Base-by-base conservation (phyloP, 192 early-diverging fungal genomes). In the Coemansia sp. region DNA sequence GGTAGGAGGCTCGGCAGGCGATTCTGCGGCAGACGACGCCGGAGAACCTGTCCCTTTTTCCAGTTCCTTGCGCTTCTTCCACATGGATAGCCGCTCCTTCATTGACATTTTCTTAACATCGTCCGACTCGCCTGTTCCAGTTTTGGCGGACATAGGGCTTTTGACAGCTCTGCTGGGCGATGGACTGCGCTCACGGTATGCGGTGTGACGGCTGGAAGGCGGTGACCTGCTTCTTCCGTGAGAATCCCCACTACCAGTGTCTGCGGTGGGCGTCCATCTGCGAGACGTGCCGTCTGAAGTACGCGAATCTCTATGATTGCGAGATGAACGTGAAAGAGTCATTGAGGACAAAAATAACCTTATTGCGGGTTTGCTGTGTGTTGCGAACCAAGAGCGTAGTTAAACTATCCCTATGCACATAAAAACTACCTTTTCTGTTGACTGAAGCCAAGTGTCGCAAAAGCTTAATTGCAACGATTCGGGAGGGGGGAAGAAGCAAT, bases 51-150 rank as follows among this genome's bases (percentile, higher is more conserved):
- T 11, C 36, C 61, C 17, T 48, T 63, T 68, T 22, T 58, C 62
- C 61, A 73, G 66, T 60, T 86, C 86, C 60, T 85, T 84, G 67
- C 91, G 87, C 66, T 85, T 86, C 54, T 87, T 74, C 93, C 93
- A 97, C 75, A 90, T 86, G 53, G 91, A 88, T 14, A 96, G 66
- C 35, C 91, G 78, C 81, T 95, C 94, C 61, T 87, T 87, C 52
- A 93, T 70, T 69, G 91, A 87, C 40, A 90, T 81, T 40, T 85
- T 71, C 59, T 87, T 89, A 36, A 90, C 89, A 60, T 89, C 89
- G 9, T 77, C 75, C 22, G 85, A 71, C 55, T 35, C 55, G 29
- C 34, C n/a, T 57, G 55, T 2, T 33, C 55, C 34, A 57, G 29
- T 9, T 4, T 36, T 20, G 11, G 32, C 35, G 13, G 15, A 15